Evolutionary conservation across 306 rosid species (phyloP).

Genomic region (Rosa lucieae): DNA sequence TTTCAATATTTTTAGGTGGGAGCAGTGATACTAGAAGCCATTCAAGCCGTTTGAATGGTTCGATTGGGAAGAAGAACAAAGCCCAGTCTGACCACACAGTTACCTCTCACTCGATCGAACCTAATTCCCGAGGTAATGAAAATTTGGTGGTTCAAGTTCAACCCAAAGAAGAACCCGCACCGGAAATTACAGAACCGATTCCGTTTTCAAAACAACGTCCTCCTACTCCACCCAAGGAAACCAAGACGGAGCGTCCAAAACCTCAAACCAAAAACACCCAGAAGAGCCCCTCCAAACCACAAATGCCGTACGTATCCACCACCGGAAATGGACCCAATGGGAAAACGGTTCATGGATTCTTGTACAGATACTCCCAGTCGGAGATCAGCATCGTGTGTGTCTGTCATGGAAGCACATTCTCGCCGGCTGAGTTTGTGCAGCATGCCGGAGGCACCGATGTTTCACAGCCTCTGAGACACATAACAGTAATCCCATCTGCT

Average conservation of each 20-base stretch:
- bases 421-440: conserved; percentile 84
- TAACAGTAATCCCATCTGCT: conserved; percentile 60
- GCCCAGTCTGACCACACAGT: conserved; percentile 36
- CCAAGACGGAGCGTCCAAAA: conserved; percentile 43
- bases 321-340: conserved; percentile 73
- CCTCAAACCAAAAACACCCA: conserved; percentile 14
- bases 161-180: conserved; percentile 22
- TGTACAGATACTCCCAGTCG: conserved; percentile 52
- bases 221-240: conserved; percentile 17
- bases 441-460: conserved; percentile 82
- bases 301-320: conserved; percentile 75
- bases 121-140: background rate
- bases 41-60: conserved; percentile 33
- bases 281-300: conserved; percentile 22
- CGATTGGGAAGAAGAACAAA: conserved; percentile 20
- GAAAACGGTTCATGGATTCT: conserved; percentile 58
- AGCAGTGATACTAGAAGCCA: conserved; percentile 49
- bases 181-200: conserved; percentile 4
- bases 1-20: conserved; percentile 38
- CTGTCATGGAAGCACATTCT: conserved; percentile 83
- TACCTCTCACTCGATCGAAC: conserved; percentile 26
- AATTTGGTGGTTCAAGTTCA: background rate
- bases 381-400: conserved; percentile 80
- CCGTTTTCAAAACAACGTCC: conserved; percentile 19
- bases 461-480: conserved; percentile 64